Percentiles rank a stretch among this genome's conserved stretches.
phyloP scores from a whole-genome alignment of 805 yeast genomes.

The Blastobotrys peoriensis region DNA sequence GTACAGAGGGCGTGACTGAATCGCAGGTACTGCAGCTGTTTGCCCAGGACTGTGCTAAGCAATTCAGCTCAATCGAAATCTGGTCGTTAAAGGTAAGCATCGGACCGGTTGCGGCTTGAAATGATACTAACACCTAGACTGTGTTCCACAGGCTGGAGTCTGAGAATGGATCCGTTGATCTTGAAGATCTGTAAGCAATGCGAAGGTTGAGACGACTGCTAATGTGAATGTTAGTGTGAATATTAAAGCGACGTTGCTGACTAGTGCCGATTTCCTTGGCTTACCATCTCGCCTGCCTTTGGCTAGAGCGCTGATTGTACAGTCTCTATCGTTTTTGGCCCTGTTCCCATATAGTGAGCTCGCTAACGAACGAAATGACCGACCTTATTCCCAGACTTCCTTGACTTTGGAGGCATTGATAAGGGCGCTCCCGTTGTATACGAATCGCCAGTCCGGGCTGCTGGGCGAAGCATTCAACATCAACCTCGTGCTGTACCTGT shows the following conservation, averaged over 20 bases:
- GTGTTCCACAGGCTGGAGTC: conserved; percentile 15
- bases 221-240: neutral
- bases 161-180: conserved; percentile 15
- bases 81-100: conserved; percentile 28
- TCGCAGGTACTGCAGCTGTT: conserved; percentile 27
- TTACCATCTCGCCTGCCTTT: neutral
- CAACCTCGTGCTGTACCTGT: conserved; percentile 41
- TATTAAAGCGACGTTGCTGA: neutral
- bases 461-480: conserved; percentile 37
- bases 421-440: conserved; percentile 41
- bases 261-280: neutral
- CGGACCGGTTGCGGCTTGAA: neutral
- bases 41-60: conserved; percentile 30
- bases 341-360: conserved; percentile 44
- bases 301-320: conserved; percentile 27
- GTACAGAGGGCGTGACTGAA: conserved; percentile 14
- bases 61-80: conserved; percentile 33
- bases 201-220: neutral
- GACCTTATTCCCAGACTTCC: neutral
- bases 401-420: conserved; percentile 33
- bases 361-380: conserved; percentile 20
- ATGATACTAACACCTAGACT: conserved; percentile 2
- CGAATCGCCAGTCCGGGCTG: conserved; percentile 36
- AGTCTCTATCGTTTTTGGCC: conserved; percentile 39
- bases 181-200: conserved; percentile 1